Percentiles rank a stretch among this genome's conserved stretches.
These are phyloP conservation scores for Alternaria angustiovoidea DNA, from an alignment of 2,329 filamentous ascomycete genomes.

Conservation along the genomic window DNA sequence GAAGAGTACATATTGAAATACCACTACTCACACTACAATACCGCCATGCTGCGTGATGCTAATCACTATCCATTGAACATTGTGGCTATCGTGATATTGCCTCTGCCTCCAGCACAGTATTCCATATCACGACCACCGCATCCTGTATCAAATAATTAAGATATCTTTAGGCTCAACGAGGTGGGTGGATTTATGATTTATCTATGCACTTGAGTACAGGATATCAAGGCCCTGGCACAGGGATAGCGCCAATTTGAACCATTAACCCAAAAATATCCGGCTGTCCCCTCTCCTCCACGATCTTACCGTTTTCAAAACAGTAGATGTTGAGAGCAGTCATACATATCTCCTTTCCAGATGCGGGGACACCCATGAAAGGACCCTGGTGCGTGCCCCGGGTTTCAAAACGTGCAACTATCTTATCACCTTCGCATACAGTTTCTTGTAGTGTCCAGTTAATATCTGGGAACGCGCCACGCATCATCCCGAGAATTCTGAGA, in stretches of 20 bases:
- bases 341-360: not conserved
- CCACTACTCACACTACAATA: not conserved
- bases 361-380: not conserved
- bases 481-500: constrained; percentile 6
- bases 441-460: constrained; percentile 8
- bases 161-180: not conserved
- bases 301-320: too few relatives aligned
- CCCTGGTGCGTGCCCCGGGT: constrained; percentile 5
- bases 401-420: not conserved
- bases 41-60: not conserved
- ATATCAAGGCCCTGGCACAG: not conserved
- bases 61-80: not conserved
- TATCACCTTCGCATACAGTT: constrained; percentile 6
- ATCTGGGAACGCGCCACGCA: constrained; percentile 4
- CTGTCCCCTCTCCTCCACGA: too few relatives aligned
- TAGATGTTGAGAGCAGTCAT: too few relatives aligned
- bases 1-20: constrained; percentile 2
- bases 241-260: too few relatives aligned
- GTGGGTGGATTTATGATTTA: not conserved
- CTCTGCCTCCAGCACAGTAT: not conserved
- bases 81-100: not conserved
- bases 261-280: too few relatives aligned
- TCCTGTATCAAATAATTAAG: not conserved
- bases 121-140: not conserved
- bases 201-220: not conserved